Base-by-base conservation (phyloP, 1,284 basidiomycete species). In the Leccinum subfulvum region DNA sequence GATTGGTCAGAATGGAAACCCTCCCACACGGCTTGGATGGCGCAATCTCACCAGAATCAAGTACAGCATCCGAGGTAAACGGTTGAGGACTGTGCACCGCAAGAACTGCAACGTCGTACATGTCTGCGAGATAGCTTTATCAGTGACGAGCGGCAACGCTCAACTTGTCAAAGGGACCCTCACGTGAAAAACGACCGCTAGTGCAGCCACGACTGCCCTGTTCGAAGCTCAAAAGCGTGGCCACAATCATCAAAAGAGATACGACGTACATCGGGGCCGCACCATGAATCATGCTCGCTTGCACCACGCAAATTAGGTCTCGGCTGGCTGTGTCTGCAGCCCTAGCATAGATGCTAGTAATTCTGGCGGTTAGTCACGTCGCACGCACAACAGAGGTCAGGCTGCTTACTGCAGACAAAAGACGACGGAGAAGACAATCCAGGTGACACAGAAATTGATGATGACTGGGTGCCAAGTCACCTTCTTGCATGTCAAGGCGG, bases 251-350 rank as follows among this genome's bases (percentile, higher is more conserved):
- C 56, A 55, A 57, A 47, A 41, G 11, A 61, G 11, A 63, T 13
- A 10, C 13, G 55, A 64, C 80, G 47, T 64, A 86, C 85, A 85
- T 85, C 0, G 84, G 79, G 60, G 84, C 77, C 2, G 81, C 76
- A 7, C 82, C 84, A 62, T 84, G 78, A 21, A 83, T 75, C 77
- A 86, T 76, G 41, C 80, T 79, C 7, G 84, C 80, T 72, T 87
- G 85, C 0, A 75, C 75, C 44, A 78, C 67, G 65, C 85, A 87
- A 28, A 84, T 60, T 6, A 64, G 61, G 52, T 69, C 62, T 57
- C 67, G 67, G 63, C 68, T 37, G 18, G 58, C 56, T 56, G 61
- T 64, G 54, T 67, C 64, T 10, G 35, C 23, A 18, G 68, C 65
- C 41, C 78, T 76, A 28, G 73, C 67, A 62, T 81, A 81, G 16